Percentiles rank a stretch among this genome's conserved stretches.
Conservation (phyloP, 305 asterid species). For the Galium porrigens region DNA sequence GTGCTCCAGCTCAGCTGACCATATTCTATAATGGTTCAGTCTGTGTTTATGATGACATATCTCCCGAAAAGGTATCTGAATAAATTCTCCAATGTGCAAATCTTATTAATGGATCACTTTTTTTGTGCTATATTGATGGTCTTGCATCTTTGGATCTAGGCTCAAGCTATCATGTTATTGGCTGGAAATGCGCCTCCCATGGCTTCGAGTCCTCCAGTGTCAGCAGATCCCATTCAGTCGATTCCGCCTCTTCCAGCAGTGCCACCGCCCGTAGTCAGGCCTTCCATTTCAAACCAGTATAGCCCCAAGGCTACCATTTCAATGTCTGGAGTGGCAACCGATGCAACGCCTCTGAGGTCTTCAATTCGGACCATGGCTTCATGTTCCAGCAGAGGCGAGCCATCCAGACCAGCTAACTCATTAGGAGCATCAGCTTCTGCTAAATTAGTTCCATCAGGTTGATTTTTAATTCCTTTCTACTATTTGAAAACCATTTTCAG, state of each 20-base stretch:
- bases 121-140: conserved; percentile 2
- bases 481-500: background rate
- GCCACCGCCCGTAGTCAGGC: conserved; percentile 26
- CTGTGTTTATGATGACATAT: conserved; percentile 51
- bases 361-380: conserved; percentile 18
- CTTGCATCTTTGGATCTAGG: conserved; percentile 26
- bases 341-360: conserved; percentile 22
- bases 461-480: conserved; percentile 1
- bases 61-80: conserved; percentile 73
- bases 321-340: conserved; percentile 18
- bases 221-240: conserved; percentile 31
- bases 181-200: conserved; percentile 55
- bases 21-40: conserved; percentile 69
- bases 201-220: conserved; percentile 22
- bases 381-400: conserved; percentile 28
- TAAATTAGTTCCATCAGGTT: conserved; percentile 37
- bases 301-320: conserved; percentile 21
- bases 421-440: conserved; percentile 25
- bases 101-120: conserved; percentile 5
- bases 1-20: conserved; percentile 59
- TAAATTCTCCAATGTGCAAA: conserved; percentile 11
- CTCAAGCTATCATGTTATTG: conserved; percentile 76
- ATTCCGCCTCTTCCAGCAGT: conserved; percentile 19
- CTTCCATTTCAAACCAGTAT: conserved; percentile 26
- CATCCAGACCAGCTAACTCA: conserved; percentile 24